Percentiles rank a stretch among this genome's conserved stretches.
These are phyloP conservation scores for Bipolaris oryzae DNA, from an alignment of 2,329 filamentous ascomycete species.

Conservation along the genomic window DNA sequence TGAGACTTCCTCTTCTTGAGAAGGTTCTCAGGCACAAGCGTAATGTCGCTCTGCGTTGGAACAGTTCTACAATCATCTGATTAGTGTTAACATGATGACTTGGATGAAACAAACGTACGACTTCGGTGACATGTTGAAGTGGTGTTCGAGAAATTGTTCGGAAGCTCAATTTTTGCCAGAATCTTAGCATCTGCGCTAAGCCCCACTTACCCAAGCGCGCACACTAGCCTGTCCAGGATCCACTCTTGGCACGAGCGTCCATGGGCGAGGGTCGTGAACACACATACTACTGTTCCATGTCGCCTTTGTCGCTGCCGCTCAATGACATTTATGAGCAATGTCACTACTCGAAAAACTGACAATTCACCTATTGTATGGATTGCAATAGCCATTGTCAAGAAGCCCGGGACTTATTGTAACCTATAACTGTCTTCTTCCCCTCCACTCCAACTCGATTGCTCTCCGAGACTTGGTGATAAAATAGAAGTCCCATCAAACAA, in stretches of 20 bases:
- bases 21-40: conserved; percentile 95
- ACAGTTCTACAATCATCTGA: conserved; percentile 69
- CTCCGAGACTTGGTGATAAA: no score
- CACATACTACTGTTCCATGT: neutral
- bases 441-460: no score
- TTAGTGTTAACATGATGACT: conserved; percentile 57
- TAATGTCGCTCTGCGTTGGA: conserved; percentile 88
- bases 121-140: conserved; percentile 52
- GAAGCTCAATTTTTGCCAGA: conserved; percentile 24
- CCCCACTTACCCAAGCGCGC: neutral
- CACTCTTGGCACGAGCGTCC: neutral
- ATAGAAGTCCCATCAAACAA: no score
- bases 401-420: no score
- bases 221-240: neutral
- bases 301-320: neutral
- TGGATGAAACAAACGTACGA: conserved; percentile 59
- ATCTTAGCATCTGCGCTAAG: conserved; percentile 17
- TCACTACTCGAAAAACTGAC: no score
- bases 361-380: no score
- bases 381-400: no score
- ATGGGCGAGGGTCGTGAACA: neutral
- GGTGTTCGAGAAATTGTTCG: conserved; percentile 57
- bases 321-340: no score
- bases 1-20: conserved; percentile 99
- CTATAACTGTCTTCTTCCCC: no score